Base-by-base conservation (phyloP, 2,329 filamentous ascomycete genomes). In the Colletotrichum theobromicola region DNA sequence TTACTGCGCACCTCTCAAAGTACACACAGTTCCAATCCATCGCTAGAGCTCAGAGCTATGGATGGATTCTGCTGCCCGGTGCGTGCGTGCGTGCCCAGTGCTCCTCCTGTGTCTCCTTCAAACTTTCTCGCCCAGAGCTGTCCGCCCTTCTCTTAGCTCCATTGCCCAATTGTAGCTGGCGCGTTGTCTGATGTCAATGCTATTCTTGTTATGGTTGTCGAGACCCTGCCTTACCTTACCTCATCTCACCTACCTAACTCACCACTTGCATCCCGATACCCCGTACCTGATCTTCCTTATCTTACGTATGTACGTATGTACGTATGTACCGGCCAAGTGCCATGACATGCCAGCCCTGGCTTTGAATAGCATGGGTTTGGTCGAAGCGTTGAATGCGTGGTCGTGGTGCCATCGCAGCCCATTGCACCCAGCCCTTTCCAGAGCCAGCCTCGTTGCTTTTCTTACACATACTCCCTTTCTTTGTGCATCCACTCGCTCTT, bases 361-460 rank as follows among this genome's bases (percentile, higher is more conserved):
- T 46, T 50, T 34, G 28, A 67, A 67, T 50, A 67, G 68, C 68
- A 24, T 28, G 69, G 55, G 57, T 67, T 68, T 58, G 72, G 68
- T 57, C 57, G 72, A 67, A 72, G 72, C 68, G 72, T 75, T 75
- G 68, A 50, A 57, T 72, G 62, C 72, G 69, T 74, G 72, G 72
- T 13, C 61, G 42, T 67, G 72, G 72, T 67, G 72, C 72, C 68
- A 53, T 72, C 72, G 68, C 53, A 67, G 62, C 57, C 62, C 68
- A 72, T 55, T 21, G 34, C 35, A 37, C n/a, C 18, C 30, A 24
- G 26, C 67, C 68, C 68, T 28, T 60, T 60, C n/a, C 42, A 21
- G 42, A 50, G n/a, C 68, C 68, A 74, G 68, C 72, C 68, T 75
- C 72, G 68, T 65, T 67, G 62, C 70, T 55, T 58, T 74, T 66